Conservation (phyloP, 441 rosid genomes). For the Adansonia grandidieri region DNA sequence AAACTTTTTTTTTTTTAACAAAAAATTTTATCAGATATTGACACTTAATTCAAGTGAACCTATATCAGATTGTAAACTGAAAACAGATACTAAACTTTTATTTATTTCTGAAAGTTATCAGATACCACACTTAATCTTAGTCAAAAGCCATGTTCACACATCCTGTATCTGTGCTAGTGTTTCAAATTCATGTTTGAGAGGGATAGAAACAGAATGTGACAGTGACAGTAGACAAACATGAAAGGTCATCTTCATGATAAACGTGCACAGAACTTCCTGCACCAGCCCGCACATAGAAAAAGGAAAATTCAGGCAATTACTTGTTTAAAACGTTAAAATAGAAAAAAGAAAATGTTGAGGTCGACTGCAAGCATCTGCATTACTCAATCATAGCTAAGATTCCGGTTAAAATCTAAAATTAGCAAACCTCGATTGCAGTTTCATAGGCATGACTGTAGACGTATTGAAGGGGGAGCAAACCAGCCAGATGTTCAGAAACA, state of each 20-base stretch:
- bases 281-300: background rate
- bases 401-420: constrained; percentile 14
- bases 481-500: constrained; percentile 94
- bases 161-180: background rate
- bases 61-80: constrained; percentile 3
- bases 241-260: background rate
- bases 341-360: background rate
- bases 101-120: background rate
- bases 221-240: background rate
- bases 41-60: background rate
- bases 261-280: background rate
- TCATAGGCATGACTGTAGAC: constrained; percentile 97
- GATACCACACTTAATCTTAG: background rate
- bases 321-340: background rate
- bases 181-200: background rate
- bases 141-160: constrained; percentile 5
- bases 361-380: constrained; percentile 3
- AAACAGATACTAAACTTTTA: background rate
- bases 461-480: constrained; percentile 96
- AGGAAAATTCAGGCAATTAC: background rate
- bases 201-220: constrained; percentile 8
- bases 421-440: constrained; percentile 89
- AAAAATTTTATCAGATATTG: background rate
- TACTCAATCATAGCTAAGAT: background rate
- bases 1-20: background rate